Percentiles rank a stretch among this genome's conserved stretches.
These are phyloP conservation scores for Trypanosoma theileri DNA, from an alignment of 208 protist species.

Conservation along the genomic window DNA sequence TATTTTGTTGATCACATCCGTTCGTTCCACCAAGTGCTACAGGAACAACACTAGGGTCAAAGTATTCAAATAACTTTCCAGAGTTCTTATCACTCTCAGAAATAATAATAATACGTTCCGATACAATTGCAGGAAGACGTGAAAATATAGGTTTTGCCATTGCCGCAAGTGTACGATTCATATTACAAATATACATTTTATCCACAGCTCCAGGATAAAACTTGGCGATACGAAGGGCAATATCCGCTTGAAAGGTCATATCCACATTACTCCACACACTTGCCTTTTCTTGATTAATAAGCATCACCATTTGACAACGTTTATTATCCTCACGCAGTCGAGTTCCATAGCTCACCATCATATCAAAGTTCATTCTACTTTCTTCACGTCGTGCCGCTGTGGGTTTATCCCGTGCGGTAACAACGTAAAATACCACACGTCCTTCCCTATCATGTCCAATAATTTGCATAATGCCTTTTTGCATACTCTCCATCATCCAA, in stretches of 20 bases:
- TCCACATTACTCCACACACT: conserved; percentile 34
- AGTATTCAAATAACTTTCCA: conserved; percentile 27
- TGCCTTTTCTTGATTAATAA: conserved; percentile 35
- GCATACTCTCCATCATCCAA: conserved; percentile 26
- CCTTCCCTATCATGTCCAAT: conserved; percentile 36
- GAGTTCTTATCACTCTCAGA: conserved; percentile 22
- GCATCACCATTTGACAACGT: conserved; percentile 26
- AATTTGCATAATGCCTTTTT: conserved; percentile 25
- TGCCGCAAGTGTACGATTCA: conserved; percentile 19
- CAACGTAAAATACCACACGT: conserved; percentile 29
- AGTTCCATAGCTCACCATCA: conserved; percentile 29
- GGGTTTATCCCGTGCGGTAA: conserved; percentile 20
- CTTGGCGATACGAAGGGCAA: conserved; percentile 28
- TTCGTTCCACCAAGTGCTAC: conserved; percentile 33
- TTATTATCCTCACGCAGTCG: conserved; percentile 27
- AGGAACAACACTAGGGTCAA: conserved; percentile 32
- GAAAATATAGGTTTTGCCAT: conserved; percentile 25
- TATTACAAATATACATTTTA: conserved; percentile 30
- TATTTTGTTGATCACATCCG: conserved; percentile 24
- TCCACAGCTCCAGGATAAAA: conserved; percentile 25
- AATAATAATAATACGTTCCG: conserved; percentile 28
- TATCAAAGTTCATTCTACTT: conserved; percentile 25
- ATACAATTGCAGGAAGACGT: conserved; percentile 16
- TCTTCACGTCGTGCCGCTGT: conserved; percentile 8
- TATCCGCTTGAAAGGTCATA: conserved; percentile 28